Percentiles rank a stretch among this genome's conserved stretches.
phyloP scores from a whole-genome alignment of 805 yeast species.

The Ogataea pignaliae region DNA sequence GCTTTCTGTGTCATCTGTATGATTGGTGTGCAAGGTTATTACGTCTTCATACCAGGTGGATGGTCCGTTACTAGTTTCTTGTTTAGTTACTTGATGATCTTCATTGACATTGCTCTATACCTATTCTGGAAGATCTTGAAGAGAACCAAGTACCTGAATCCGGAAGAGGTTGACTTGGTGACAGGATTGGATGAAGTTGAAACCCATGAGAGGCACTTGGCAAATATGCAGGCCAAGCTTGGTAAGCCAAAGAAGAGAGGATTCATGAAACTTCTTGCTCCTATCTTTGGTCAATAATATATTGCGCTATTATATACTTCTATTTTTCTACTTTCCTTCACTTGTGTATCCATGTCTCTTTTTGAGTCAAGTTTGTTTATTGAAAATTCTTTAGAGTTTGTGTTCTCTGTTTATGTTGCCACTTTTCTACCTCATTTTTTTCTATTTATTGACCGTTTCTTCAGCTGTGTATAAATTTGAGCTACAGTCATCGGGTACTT shows the following conservation, averaged over 20 bases:
- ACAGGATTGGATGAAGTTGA: slow-evolving; percentile 56
- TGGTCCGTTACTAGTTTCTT: slow-evolving; percentile 63
- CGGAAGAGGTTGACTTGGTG: slow-evolving; percentile 48
- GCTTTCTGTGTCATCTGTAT: slow-evolving; percentile 41
- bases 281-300: background rate
- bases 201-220: slow-evolving; percentile 42
- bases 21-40: slow-evolving; percentile 64
- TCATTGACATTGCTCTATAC: slow-evolving; percentile 46
- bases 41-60: slow-evolving; percentile 60
- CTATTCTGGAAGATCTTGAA: slow-evolving; percentile 49
- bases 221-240: slow-evolving; percentile 2
- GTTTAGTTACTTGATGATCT: slow-evolving; percentile 69
- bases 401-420: too few relatives aligned
- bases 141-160: slow-evolving; percentile 41
- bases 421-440: too few relatives aligned
- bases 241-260: background rate
- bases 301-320: too few relatives aligned
- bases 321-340: too few relatives aligned
- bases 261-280: background rate
- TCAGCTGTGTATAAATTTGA: too few relatives aligned
- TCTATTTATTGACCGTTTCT: too few relatives aligned
- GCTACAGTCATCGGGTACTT: too few relatives aligned
- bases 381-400: too few relatives aligned
- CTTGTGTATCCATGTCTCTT: too few relatives aligned
- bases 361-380: too few relatives aligned